These are phyloP conservation scores for Arthrobotrys musiformis DNA, from an alignment of 2,329 filamentous ascomycete genomes.

Conservation along the genomic window DNA sequence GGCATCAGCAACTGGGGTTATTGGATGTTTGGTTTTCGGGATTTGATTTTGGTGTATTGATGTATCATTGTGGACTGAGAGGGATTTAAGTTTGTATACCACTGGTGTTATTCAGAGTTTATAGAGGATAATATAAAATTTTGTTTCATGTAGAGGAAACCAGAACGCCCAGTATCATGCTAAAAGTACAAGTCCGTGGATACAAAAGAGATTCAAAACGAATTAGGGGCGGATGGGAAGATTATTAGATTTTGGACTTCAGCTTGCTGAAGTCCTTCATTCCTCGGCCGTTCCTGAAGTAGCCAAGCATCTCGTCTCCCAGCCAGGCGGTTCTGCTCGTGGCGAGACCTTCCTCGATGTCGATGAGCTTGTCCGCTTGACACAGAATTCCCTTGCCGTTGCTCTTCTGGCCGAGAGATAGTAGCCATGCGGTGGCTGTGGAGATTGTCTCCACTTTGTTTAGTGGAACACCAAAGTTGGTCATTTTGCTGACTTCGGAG, in stretches of 20 bases:
- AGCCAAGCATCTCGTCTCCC: conserved; percentile 66
- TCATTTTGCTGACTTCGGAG: conserved; percentile 65
- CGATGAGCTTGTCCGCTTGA: conserved; percentile 64
- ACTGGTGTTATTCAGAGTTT: neutral
- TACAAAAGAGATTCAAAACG: neutral
- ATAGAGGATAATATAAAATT: neutral
- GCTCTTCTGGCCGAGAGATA: conserved; percentile 63
- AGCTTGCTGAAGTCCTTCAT: conserved; percentile 54
- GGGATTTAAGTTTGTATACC: neutral
- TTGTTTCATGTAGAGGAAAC: conserved; percentile 1
- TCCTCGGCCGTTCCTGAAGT: conserved; percentile 65
- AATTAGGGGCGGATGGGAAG: neutral
- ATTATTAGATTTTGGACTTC: conserved; percentile 36
- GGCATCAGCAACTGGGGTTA: neutral
- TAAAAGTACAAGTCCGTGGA: conserved; percentile 36
- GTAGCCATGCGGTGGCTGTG: conserved; percentile 64
- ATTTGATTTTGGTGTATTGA: neutral
- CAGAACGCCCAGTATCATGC: conserved; percentile 40
- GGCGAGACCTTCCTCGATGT: conserved; percentile 66
- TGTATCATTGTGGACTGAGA: no score
- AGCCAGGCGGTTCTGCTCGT: conserved; percentile 66
- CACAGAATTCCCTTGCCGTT: conserved; percentile 66
- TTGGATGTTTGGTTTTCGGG: neutral
- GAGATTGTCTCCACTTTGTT: conserved; percentile 65
- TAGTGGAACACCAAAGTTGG: conserved; percentile 64